Conservation (phyloP, 2,329 filamentous ascomycete species). For the Cercospora beticola region DNA sequence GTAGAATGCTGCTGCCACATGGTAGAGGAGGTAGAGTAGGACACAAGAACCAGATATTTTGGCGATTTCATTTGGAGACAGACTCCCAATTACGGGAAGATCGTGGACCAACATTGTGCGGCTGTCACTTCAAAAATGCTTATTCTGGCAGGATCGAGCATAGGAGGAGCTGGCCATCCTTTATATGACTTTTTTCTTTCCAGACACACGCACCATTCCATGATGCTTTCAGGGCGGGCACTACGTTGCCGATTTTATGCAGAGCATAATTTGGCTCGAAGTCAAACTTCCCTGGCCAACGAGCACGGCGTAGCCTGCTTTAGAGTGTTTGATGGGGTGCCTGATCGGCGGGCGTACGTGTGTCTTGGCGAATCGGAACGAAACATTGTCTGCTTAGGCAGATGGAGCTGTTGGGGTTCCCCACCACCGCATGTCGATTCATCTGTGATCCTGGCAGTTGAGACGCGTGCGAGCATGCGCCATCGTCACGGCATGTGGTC, state of each 20-base stretch:
- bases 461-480: neutral
- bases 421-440: neutral
- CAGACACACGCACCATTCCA: neutral
- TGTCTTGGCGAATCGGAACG: neutral
- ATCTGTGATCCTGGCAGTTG: neutral
- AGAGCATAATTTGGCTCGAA: neutral
- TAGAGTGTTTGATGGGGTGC: neutral
- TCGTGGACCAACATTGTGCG: neutral
- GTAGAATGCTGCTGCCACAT: slow-evolving; percentile 33
- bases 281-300: neutral
- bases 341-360: neutral
- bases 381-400: neutral
- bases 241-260: neutral
- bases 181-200: neutral
- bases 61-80: neutral
- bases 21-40: slow-evolving; percentile 21
- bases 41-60: slow-evolving; percentile 7
- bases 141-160: neutral
- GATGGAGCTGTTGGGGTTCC: neutral
- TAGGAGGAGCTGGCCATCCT: neutral
- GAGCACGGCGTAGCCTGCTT: neutral
- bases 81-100: neutral
- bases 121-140: neutral
- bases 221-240: neutral
- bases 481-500: neutral